phyloP scores from a whole-genome alignment of 257 asterid genomes.

The Euphrasia confusa region DNA sequence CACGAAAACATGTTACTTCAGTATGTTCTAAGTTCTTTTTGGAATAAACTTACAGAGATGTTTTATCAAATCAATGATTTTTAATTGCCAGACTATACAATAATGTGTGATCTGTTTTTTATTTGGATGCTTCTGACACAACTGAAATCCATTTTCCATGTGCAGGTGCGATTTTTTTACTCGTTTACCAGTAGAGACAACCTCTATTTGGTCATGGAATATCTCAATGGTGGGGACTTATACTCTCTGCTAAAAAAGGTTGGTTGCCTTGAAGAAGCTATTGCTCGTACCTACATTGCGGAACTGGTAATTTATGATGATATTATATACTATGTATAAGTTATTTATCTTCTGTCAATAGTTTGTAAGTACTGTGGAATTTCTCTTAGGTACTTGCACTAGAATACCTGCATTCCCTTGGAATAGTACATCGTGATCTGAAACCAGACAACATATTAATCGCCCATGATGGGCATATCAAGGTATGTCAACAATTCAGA shows the following conservation, averaged over 20 bases:
- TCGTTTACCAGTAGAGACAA: conserved; percentile 87
- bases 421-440: conserved; percentile 94
- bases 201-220: conserved; percentile 96
- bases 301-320: conserved; percentile 64
- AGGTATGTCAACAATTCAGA: conserved; percentile 41
- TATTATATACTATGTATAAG: conserved; percentile 11
- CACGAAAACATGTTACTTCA: conserved; percentile 6
- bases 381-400: conserved; percentile 80
- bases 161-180: conserved; percentile 91
- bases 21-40: conserved; percentile 8
- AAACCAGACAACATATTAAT: conserved; percentile 93
- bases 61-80: conserved; percentile 5
- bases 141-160: conserved; percentile 21
- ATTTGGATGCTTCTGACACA: conserved; percentile 19
- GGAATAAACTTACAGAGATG: conserved; percentile 5
- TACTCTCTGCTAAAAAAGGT: conserved; percentile 76
- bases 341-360: conserved; percentile 19
- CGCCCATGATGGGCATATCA: conserved; percentile 95
- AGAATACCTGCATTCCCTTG: conserved; percentile 94
- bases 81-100: conserved; percentile 19
- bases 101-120: conserved; percentile 14
- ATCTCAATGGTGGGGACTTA: conserved; percentile 93
- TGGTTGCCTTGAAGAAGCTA: conserved; percentile 81
- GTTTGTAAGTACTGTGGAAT: conserved; percentile 24
- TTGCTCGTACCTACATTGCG: conserved; percentile 77